These are phyloP conservation scores for Diaporthe aspalathi DNA, from an alignment of 2,329 filamentous ascomycete species.

Conservation along the genomic window DNA sequence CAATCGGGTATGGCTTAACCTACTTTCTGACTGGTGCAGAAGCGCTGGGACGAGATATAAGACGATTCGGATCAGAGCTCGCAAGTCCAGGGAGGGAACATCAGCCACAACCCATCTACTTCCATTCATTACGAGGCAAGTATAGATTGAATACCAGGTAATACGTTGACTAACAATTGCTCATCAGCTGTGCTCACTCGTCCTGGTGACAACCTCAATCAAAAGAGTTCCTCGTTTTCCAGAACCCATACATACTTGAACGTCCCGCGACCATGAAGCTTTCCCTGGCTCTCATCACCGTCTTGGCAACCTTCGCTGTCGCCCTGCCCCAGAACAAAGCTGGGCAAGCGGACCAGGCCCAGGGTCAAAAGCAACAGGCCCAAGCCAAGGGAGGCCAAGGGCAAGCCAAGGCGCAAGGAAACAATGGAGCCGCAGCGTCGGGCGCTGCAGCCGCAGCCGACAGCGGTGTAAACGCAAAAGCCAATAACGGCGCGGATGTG, in stretches of 20 bases:
- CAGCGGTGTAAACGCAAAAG: conserved; percentile 22
- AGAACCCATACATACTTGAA: background rate
- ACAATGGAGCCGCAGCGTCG: background rate
- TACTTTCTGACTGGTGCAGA: background rate
- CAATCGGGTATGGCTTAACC: conserved; percentile 9
- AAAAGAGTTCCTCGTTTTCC: background rate
- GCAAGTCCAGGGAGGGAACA: too few species aligned
- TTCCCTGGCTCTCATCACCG: conserved; percentile 20
- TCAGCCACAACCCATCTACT: background rate
- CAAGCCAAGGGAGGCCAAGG: conserved; percentile 5
- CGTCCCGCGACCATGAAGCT: conserved; percentile 18
- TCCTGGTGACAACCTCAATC: conserved; percentile 2
- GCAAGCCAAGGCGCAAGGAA: conserved; percentile 2
- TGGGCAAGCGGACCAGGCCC: background rate
- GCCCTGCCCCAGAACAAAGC: background rate
- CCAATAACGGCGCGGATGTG: conserved; percentile 31
- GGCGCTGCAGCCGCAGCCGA: background rate
- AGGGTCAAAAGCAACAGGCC: background rate
- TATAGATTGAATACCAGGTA: background rate
- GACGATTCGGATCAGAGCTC: conserved; percentile 5
- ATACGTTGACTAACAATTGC: background rate
- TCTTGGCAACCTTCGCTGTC: conserved; percentile 31
- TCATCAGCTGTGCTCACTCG: conserved; percentile 29
- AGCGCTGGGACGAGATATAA: conserved; percentile 17
- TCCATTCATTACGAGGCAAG: conserved; percentile 24